Percentiles rank a stretch among this genome's conserved stretches.
phyloP scores from a whole-genome alignment of 1,284 basidiomycete genomes.

The Heterobasidion occidentale region DNA sequence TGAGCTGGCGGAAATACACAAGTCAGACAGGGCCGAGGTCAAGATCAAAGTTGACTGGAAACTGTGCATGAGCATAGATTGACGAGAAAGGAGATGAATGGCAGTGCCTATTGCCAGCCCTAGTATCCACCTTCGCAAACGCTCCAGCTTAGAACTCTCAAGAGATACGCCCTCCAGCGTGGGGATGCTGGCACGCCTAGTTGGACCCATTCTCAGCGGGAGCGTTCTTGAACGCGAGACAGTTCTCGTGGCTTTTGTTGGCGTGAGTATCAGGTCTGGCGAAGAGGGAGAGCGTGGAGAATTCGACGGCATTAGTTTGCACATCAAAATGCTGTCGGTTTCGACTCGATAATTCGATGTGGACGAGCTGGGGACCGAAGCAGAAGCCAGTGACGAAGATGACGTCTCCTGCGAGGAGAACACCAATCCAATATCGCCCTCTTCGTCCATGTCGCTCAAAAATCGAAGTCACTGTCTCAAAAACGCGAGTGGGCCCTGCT shows the following conservation, averaged over 20 bases:
- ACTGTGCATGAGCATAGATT: slow-evolving; percentile 9
- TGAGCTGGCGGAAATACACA: slow-evolving; percentile 59
- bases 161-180: slow-evolving; percentile 28
- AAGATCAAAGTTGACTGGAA: slow-evolving; percentile 78
- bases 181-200: slow-evolving; percentile 5
- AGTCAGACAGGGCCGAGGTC: slow-evolving; percentile 81
- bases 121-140: slow-evolving; percentile 71
- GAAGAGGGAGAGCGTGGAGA: slow-evolving; percentile 19
- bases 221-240: slow-evolving; percentile 34
- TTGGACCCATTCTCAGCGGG: slow-evolving; percentile 19
- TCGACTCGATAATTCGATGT: neutral
- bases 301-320: neutral
- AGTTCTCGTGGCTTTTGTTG: slow-evolving; percentile 4
- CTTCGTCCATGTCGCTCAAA: slow-evolving; percentile 13
- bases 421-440: slow-evolving; percentile 22
- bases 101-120: slow-evolving; percentile 65
- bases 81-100: slow-evolving; percentile 12
- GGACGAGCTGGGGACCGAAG: neutral
- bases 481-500: no score
- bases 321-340: neutral
- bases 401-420: slow-evolving; percentile 1
- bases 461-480: no score
- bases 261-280: slow-evolving; percentile 7
- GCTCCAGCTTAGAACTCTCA: slow-evolving; percentile 36
- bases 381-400: slow-evolving; percentile 14